These are phyloP conservation scores for Fusarium floridanum DNA, from an alignment of 2,329 filamentous ascomycete species.

Conservation along the genomic window DNA sequence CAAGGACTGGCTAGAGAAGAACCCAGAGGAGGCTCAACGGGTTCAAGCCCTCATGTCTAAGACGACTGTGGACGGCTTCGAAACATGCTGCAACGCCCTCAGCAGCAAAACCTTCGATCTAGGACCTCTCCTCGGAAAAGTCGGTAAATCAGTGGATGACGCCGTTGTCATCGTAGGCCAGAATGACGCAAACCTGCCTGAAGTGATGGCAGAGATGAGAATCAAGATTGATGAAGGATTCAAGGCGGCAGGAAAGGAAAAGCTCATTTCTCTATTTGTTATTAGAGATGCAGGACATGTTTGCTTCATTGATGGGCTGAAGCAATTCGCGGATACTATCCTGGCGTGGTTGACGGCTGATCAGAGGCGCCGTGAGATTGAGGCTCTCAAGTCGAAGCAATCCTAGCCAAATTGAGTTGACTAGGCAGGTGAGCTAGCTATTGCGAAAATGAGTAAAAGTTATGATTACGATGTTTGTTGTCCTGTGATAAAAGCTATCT, in stretches of 20 bases:
- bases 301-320: conserved; percentile 54
- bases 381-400: background rate
- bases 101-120: conserved; percentile 55
- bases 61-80: conserved; percentile 57
- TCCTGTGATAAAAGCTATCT: background rate
- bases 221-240: conserved; percentile 52
- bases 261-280: conserved; percentile 49
- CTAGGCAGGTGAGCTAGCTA: background rate
- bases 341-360: conserved; percentile 22
- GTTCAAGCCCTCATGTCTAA: conserved; percentile 53
- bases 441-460: background rate
- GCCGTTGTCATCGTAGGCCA: conserved; percentile 57
- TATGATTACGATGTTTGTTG: background rate
- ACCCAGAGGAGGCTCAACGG: conserved; percentile 52
- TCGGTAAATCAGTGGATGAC: conserved; percentile 52
- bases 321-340: conserved; percentile 44
- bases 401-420: background rate
- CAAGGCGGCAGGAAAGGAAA: conserved; percentile 39
- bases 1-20: conserved; percentile 51
- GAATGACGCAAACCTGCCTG: conserved; percentile 56
- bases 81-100: conserved; percentile 57
- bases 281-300: conserved; percentile 55
- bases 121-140: conserved; percentile 49
- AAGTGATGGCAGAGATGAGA: conserved; percentile 55
- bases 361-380: background rate